A percentile compares a stretch with the other conserved stretches of the same genome.
Conservation (phyloP, 73 alveolate species). For the Tetrahymena borealis region DNA sequence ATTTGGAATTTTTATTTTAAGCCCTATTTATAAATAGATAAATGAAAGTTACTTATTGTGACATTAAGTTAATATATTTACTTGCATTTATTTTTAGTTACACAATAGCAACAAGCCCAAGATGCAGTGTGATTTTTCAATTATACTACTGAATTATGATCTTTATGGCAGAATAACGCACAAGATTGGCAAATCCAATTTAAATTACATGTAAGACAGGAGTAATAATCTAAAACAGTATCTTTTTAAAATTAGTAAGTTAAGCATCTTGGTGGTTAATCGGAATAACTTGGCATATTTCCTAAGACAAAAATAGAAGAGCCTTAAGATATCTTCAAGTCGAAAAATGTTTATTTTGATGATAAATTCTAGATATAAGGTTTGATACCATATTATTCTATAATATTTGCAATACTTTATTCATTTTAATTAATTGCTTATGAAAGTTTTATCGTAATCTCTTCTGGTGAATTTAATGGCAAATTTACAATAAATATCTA, state of each 20-base stretch:
- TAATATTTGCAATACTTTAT: not conserved
- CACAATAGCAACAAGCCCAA: slow-evolving; percentile 1
- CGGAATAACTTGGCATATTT: not conserved
- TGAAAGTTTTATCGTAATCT: not conserved
- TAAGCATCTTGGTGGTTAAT: not conserved
- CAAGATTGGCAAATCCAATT: not conserved
- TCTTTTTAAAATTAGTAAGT: not conserved
- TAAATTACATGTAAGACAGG: not conserved
- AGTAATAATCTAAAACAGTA: not conserved
- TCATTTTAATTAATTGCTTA: not conserved
- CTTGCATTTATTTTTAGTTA: not conserved
- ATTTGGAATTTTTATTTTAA: not conserved
- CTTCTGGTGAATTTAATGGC: not conserved
- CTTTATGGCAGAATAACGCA: not conserved
- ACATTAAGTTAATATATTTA: not conserved
- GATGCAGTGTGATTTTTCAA: not conserved
- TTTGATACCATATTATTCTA: not conserved
- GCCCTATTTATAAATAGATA: not conserved
- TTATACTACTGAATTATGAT: not conserved
- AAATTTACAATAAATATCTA: not conserved
- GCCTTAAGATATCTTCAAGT: not conserved
- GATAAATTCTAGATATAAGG: not conserved
- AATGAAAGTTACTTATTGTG: not conserved
- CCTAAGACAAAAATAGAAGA: not conserved
- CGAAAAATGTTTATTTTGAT: not conserved